A percentile compares a stretch with the other conserved stretches of the same genome.
Evolutionary conservation across 495 filamentous ascomycete species (phyloP).

Genomic region (Annulohypoxylon nitens): DNA sequence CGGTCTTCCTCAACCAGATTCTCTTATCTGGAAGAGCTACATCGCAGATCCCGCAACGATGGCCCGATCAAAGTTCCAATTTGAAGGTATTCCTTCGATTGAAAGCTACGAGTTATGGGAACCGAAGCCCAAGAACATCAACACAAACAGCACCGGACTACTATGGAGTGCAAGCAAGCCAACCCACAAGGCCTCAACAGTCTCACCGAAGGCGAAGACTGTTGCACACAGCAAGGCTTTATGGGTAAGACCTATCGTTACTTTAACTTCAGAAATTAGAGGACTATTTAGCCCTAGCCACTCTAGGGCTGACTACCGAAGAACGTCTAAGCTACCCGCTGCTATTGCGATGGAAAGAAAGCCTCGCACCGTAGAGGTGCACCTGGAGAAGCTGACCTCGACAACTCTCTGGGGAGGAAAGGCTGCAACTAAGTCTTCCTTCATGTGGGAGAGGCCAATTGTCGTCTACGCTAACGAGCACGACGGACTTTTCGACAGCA

Average conservation of each 20-base stretch:
- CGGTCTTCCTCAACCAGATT: slow-evolving; percentile 49
- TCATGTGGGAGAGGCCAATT: slow-evolving; percentile 47
- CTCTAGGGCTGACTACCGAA: slow-evolving; percentile 34
- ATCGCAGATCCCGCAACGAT: slow-evolving; percentile 24
- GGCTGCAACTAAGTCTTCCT: slow-evolving; percentile 20
- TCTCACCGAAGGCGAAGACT: slow-evolving; percentile 29
- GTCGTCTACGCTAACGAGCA: slow-evolving; percentile 14
- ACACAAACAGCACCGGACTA: slow-evolving; percentile 8
- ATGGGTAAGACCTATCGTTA: slow-evolving; percentile 21
- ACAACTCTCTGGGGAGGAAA: slow-evolving; percentile 48
- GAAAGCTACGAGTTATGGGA: slow-evolving; percentile 51
- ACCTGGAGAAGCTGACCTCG: slow-evolving; percentile 49
- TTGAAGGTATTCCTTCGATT: slow-evolving; percentile 33
- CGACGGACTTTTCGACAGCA: slow-evolving; percentile 46
- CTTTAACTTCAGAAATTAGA: neutral
- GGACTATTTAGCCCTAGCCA: slow-evolving; percentile 40
- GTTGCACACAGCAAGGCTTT: slow-evolving; percentile 1
- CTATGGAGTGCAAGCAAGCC: slow-evolving; percentile 42
- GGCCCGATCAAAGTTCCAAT: slow-evolving; percentile 26
- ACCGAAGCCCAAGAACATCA: slow-evolving; percentile 27
- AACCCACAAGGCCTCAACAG: neutral
- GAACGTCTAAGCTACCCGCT: slow-evolving; percentile 43
- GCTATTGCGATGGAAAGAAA: slow-evolving; percentile 43
- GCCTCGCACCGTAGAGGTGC: slow-evolving; percentile 32
- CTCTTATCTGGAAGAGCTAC: slow-evolving; percentile 46